phyloP scores from a whole-genome alignment of 345 rosid genomes.

The Salix koriyanagi region DNA sequence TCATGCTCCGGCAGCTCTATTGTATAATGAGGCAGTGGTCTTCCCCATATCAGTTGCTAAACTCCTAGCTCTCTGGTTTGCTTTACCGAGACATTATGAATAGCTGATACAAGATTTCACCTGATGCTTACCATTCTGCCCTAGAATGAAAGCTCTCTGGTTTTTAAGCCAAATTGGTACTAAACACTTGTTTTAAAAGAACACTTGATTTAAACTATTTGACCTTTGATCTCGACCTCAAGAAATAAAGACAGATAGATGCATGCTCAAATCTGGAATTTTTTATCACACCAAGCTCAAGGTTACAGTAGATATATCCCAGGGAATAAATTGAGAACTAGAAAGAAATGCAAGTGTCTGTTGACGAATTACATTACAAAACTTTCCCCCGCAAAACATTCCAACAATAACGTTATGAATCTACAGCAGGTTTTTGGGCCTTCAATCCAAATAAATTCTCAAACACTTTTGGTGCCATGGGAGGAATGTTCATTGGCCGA shows the following conservation, averaged over 20 bases:
- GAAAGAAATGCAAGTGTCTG: background rate
- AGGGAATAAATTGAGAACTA: too few relatives aligned
- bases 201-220: too few relatives aligned
- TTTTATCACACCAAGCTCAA: too few relatives aligned
- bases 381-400: too few relatives aligned
- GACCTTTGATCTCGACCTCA: background rate
- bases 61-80: background rate
- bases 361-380: background rate
- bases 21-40: background rate
- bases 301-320: too few relatives aligned
- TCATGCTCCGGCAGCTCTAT: background rate
- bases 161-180: too few relatives aligned
- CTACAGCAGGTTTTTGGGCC: constrained; percentile 22
- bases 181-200: too few relatives aligned
- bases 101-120: background rate
- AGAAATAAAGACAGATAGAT: background rate
- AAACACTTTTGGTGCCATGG: constrained; percentile 70
- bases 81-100: background rate
- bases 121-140: too few relatives aligned
- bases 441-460: constrained; percentile 74
- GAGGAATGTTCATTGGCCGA: constrained; percentile 48
- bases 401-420: background rate
- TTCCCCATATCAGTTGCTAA: background rate
- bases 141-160: too few relatives aligned
- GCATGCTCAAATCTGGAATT: too few relatives aligned